Evolutionary conservation across 1,284 basidiomycete genomes (phyloP).

Genomic region (Gomphus bonarii): DNA sequence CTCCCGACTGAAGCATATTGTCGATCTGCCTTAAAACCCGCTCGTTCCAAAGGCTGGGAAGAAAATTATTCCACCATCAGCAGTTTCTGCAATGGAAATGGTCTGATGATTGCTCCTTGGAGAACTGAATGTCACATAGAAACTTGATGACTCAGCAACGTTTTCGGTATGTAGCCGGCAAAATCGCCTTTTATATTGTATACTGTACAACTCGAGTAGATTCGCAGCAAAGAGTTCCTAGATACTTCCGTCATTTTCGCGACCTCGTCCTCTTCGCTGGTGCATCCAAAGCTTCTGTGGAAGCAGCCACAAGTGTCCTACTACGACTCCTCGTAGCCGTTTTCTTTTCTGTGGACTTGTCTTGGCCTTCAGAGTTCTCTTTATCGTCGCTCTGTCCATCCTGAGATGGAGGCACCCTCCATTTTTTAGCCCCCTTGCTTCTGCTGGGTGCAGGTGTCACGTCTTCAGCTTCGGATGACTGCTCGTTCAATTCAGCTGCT

Average conservation of each 20-base stretch:
- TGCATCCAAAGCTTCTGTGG: constrained; percentile 11
- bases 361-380: constrained; percentile 30
- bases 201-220: neutral
- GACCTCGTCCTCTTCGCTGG: constrained; percentile 15
- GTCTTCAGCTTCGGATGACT: constrained; percentile 6
- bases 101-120: constrained; percentile 12
- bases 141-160: too few relatives aligned
- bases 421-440: neutral
- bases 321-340: constrained; percentile 13
- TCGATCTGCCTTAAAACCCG: constrained; percentile 18
- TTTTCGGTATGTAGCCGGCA: neutral
- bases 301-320: constrained; percentile 1
- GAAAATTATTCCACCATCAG: constrained; percentile 19
- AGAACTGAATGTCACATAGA: constrained; percentile 11
- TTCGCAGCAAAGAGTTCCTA: neutral
- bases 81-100: constrained; percentile 19
- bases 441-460: neutral
- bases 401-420: constrained; percentile 4
- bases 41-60: constrained; percentile 18
- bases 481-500: constrained; percentile 1
- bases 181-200: neutral
- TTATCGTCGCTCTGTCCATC: constrained; percentile 20
- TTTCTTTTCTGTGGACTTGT: constrained; percentile 18
- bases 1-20: constrained; percentile 16
- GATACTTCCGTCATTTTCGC: constrained; percentile 9